Evolutionary conservation across 1,284 basidiomycete species (phyloP).

Genomic region (Boletellus dicymbophilus): DNA sequence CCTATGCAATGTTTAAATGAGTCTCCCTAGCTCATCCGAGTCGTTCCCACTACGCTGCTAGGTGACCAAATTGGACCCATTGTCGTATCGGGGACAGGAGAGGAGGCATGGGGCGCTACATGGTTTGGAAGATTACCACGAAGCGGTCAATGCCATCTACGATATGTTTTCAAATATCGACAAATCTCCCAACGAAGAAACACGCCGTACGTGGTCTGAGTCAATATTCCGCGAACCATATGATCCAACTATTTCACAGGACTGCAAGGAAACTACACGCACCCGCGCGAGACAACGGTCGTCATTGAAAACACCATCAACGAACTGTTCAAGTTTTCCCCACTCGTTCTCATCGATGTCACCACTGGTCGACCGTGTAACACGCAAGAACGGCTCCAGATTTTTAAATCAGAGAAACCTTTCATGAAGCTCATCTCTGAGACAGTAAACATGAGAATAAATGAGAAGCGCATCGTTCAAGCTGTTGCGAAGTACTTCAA

Average conservation of each 20-base stretch:
- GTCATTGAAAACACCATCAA: slow-evolving; percentile 5
- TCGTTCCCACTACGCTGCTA: too few relatives aligned
- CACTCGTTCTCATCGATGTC: slow-evolving; percentile 7
- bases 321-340: slow-evolving; percentile 1
- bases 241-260: neutral
- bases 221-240: neutral
- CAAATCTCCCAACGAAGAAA: neutral
- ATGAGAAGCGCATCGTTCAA: slow-evolving; percentile 6
- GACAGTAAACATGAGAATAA: slow-evolving; percentile 3
- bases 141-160: neutral
- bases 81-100: neutral
- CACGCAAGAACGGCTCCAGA: neutral
- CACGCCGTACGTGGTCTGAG: slow-evolving; percentile 3
- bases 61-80: slow-evolving; percentile 1
- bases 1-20: neutral
- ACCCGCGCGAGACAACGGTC: neutral
- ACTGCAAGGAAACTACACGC: neutral
- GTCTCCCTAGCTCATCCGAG: neutral
- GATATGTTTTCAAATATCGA: slow-evolving; percentile 2
- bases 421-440: slow-evolving; percentile 11
- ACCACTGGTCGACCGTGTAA: slow-evolving; percentile 9
- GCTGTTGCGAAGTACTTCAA: slow-evolving; percentile 14
- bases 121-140: neutral
- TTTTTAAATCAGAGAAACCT: slow-evolving; percentile 7
- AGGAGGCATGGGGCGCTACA: slow-evolving; percentile 1